phyloP scores from a whole-genome alignment of 345 rosid genomes.

The Pistacia vera region DNA sequence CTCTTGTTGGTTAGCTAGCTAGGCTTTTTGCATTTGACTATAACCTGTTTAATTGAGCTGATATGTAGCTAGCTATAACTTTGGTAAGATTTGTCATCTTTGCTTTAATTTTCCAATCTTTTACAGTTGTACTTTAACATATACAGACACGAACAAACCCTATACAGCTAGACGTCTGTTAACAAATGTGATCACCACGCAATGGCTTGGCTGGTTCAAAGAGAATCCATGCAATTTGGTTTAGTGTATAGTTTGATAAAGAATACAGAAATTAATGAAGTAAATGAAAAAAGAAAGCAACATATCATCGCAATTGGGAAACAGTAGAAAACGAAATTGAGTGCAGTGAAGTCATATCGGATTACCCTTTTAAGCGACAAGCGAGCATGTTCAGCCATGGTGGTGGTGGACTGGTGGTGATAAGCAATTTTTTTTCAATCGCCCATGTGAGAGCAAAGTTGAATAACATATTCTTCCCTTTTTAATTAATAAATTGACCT shows the following conservation, averaged over 20 bases:
- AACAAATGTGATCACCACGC: too few relatives aligned
- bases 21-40: neutral
- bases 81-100: too few relatives aligned
- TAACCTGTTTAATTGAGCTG: neutral
- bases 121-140: neutral
- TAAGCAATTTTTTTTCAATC: slow-evolving; percentile 20
- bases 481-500: neutral
- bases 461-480: slow-evolving; percentile 29
- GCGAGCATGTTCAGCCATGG: slow-evolving; percentile 5
- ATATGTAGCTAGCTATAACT: too few relatives aligned
- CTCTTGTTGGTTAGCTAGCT: neutral
- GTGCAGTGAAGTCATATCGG: slow-evolving; percentile 30
- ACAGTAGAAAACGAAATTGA: neutral
- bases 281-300: neutral
- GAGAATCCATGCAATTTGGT: too few relatives aligned
- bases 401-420: neutral
- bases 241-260: too few relatives aligned
- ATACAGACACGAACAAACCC: neutral
- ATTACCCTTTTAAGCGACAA: slow-evolving; percentile 42
- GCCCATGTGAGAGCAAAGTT: slow-evolving; percentile 25
- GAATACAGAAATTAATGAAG: too few relatives aligned
- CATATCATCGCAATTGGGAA: slow-evolving; percentile 6
- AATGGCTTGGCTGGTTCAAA: too few relatives aligned
- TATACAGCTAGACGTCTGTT: too few relatives aligned
- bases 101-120: neutral